Conservation (phyloP, 768 basidiomycete species). For the Pilatotrama ljubarskyi region DNA sequence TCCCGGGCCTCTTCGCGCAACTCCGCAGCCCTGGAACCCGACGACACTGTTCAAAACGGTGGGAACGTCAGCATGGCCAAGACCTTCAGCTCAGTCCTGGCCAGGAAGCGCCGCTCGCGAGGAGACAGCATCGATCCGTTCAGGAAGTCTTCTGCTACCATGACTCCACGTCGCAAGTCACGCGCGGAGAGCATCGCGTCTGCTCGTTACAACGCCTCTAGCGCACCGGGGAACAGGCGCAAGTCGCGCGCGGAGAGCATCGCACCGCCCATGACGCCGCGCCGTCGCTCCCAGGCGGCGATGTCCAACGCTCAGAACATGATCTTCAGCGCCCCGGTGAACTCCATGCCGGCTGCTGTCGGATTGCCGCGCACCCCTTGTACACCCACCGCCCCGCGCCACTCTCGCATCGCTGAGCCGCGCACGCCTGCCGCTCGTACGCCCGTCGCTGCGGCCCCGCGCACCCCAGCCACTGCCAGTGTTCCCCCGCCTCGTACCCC, state of each 20-base stretch:
- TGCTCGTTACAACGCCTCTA: neutral
- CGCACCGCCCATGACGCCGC: constrained; percentile 5
- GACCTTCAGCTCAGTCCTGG: neutral
- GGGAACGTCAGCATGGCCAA: neutral
- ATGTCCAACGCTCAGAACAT: neutral
- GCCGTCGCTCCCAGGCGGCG: constrained; percentile 2
- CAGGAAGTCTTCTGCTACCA: constrained; percentile 8
- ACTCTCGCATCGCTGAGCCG: constrained; percentile 3
- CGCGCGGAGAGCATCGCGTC: neutral
- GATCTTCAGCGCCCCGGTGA: neutral
- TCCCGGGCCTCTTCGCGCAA: constrained; percentile 19
- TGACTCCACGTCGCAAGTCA: constrained; percentile 1
- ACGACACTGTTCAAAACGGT: neutral
- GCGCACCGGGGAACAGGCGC: neutral
- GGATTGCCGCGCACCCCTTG: constrained; percentile 15
- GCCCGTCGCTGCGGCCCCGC: neutral
- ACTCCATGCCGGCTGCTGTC: neutral
- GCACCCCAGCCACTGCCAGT: neutral
- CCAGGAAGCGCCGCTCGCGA: constrained; percentile 19
- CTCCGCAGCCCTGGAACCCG: constrained; percentile 2
- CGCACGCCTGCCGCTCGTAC: constrained; percentile 5
- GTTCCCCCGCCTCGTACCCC: constrained; percentile 1
- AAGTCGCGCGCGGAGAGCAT: constrained; percentile 8
- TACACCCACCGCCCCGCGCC: constrained; percentile 15
- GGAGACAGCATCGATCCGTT: constrained; percentile 22